Conservation (phyloP, 2,329 filamentous ascomycete species). For the Aphanocladium album region DNA sequence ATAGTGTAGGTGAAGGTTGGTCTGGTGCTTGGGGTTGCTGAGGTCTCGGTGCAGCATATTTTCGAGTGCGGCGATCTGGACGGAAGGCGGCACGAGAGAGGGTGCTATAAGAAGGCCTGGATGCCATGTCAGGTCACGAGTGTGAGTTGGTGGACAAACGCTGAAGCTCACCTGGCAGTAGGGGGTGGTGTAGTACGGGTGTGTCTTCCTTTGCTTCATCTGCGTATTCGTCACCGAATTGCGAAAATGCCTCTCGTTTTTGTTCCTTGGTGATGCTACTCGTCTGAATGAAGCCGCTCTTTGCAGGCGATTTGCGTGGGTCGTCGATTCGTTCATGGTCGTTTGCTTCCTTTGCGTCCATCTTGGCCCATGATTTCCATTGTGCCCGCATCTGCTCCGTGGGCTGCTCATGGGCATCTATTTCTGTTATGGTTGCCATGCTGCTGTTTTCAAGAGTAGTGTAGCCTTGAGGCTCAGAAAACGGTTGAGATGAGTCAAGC, state of each 20-base stretch:
- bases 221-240: constrained; percentile 31
- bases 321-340: constrained; percentile 55
- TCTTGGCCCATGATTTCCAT: constrained; percentile 71
- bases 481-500: no score
- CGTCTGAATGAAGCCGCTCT: constrained; percentile 41
- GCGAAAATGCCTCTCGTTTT: constrained; percentile 39
- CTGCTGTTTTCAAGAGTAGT: background rate
- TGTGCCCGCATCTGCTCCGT: constrained; percentile 62
- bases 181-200: constrained; percentile 57
- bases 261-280: constrained; percentile 38
- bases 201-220: constrained; percentile 32
- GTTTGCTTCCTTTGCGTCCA: constrained; percentile 47
- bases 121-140: background rate
- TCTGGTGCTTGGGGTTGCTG: constrained; percentile 67
- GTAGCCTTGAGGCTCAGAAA: no score
- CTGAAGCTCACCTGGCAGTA: constrained; percentile 59
- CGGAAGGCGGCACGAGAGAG: constrained; percentile 60
- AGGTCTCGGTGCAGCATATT: constrained; percentile 74
- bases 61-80: constrained; percentile 67
- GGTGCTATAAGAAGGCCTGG: constrained; percentile 77
- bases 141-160: background rate
- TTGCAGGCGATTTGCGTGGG: constrained; percentile 31
- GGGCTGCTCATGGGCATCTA: constrained; percentile 75
- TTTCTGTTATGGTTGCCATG: constrained; percentile 30
- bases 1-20: constrained; percentile 87